Evolutionary conservation across 305 asterid species (phyloP), one percentile per base, ranked within the genome.

Genomic region (Fraxinus sp.): DNA sequence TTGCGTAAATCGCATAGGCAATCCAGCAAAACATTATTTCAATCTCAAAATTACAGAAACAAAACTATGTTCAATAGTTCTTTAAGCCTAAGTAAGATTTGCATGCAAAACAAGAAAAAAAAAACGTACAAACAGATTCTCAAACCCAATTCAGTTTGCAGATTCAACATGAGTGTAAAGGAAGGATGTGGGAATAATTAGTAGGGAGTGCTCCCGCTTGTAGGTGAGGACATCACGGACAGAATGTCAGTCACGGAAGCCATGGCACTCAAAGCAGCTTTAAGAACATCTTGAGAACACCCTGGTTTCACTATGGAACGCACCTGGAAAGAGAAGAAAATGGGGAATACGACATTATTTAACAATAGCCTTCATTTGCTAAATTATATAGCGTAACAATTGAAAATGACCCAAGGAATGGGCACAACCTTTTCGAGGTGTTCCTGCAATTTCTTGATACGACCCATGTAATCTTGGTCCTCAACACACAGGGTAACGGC

Each of bases 391-490:
- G 70, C n/a, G 30, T 5, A 9, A n/a, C 13, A 5, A 52, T 35
- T 26, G 36, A 66, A 71, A 46, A 80, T 16, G 57, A 16, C 2
- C 26, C 4, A 1, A 24, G 74, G 80, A 22, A 83, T 68, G 46
- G 10, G 10, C 16, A 36, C 80, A 72, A 94, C 97, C 98, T 91
- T 90, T 86, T 94, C 97, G 0, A 95, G 97, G 86, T 95, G 86
- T 76, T 92, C 97, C 83, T 91, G 94, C 94, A 96, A 87, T 82
- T 89, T 80, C 88, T 94, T 94, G 49, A 96, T 94, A 72, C 98
- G 94, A 3, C 98, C 98, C 94, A 96, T 94, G 91, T 96, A 96
- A 86, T 93, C 97, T 85, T 93, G 98, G 88, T 94, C 98, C 87
- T 95, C 99, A 57, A 94, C 97, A 66, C 98, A 93, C 41, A 95